Percentiles rank a stretch among this genome's conserved stretches.
These are phyloP conservation scores for Backusella morwellensis DNA, from an alignment of 192 early-diverging fungal genomes.

Conservation along the genomic window DNA sequence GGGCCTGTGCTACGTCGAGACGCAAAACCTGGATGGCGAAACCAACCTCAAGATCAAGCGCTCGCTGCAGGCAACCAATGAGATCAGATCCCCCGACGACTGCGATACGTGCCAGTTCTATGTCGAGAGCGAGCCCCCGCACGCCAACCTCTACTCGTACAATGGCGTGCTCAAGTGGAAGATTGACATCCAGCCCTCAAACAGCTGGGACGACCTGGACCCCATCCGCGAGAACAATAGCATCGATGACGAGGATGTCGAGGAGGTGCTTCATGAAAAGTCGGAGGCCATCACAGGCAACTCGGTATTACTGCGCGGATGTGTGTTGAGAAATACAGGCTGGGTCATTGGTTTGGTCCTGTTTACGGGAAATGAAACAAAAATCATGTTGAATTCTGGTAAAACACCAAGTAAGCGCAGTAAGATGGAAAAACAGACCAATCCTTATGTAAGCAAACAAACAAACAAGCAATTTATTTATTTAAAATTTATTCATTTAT, in stretches of 20 bases:
- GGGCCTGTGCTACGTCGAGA: constrained; percentile 68
- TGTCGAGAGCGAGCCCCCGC: constrained; percentile 62
- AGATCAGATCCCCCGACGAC: constrained; percentile 52
- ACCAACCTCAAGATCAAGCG: constrained; percentile 75
- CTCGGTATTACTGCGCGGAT: constrained; percentile 70
- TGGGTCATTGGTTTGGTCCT: constrained; percentile 73
- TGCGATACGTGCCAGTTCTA: constrained; percentile 42
- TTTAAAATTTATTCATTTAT: too few species aligned
- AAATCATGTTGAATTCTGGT: constrained; percentile 76
- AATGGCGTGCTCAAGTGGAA: constrained; percentile 54
- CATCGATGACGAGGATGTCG: neutral
- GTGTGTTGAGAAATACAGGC: constrained; percentile 69
- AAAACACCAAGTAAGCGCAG: constrained; percentile 66
- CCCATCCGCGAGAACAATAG: neutral
- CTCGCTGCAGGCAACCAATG: constrained; percentile 47
- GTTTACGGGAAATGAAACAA: constrained; percentile 76
- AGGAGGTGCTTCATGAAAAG: constrained; percentile 26
- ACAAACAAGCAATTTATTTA: neutral
- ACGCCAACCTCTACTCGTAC: constrained; percentile 60
- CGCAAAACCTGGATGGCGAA: constrained; percentile 80
- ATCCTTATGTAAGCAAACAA: constrained; percentile 52
- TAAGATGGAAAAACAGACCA: constrained; percentile 69
- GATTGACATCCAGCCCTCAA: constrained; percentile 8
- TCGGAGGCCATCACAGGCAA: constrained; percentile 57
- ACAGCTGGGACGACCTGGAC: neutral